These are phyloP conservation scores for Bidens hawaiensis DNA, from an alignment of 140 eudicot species.

Conservation along the genomic window DNA sequence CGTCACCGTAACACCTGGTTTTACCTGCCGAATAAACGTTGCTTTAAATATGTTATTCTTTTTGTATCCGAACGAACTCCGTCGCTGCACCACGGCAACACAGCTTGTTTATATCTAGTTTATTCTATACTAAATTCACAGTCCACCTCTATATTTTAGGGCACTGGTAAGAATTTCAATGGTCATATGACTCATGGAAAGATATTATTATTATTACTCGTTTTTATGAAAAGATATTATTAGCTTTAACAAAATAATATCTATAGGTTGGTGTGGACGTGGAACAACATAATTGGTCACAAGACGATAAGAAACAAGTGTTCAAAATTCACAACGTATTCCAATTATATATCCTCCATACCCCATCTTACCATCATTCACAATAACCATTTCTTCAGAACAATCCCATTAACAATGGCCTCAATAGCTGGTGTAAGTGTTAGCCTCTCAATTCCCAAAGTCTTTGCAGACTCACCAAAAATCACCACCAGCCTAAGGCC, in stretches of 20 bases:
- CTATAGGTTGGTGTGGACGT: not conserved
- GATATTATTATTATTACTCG: no score
- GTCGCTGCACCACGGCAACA: no score
- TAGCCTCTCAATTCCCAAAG: slow-evolving; percentile 49
- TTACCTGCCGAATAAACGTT: no score
- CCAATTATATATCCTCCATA: slow-evolving; percentile 41
- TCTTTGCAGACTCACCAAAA: slow-evolving; percentile 37
- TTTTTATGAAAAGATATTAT: no score
- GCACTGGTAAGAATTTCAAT: no score
- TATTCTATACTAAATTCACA: no score
- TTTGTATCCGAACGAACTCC: no score
- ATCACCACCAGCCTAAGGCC: slow-evolving; percentile 8
- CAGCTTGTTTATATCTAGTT: no score
- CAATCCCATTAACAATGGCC: slow-evolving; percentile 35
- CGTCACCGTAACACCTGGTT: no score
- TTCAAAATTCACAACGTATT: not conserved
- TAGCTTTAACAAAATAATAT: not conserved
- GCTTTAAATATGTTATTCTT: no score
- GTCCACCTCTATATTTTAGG: no score
- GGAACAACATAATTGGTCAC: not conserved
- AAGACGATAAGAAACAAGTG: slow-evolving; percentile 4
- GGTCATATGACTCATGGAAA: no score
- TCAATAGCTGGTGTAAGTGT: slow-evolving; percentile 46
- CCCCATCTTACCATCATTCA: slow-evolving; percentile 5
- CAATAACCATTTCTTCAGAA: not conserved